Percentiles rank a stretch among this genome's conserved stretches.
Evolutionary conservation across 2,329 filamentous ascomycete species (phyloP).

Genomic region (Aureobasidium namibiae): DNA sequence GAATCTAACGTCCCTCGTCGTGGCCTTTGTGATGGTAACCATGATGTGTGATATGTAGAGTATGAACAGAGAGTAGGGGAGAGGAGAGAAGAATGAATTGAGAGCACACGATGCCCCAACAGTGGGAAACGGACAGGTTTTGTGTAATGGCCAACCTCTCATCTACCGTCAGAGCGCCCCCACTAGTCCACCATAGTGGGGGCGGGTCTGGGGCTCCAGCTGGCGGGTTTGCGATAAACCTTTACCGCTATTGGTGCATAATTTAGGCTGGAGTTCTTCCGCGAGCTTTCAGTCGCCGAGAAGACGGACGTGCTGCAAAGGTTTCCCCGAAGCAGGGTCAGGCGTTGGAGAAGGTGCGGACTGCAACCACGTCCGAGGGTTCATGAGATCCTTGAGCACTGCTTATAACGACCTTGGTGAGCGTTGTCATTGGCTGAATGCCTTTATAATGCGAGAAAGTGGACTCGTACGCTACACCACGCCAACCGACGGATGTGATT

Average conservation of each 20-base stretch:
- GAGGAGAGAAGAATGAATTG: neutral
- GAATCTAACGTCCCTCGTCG: slow-evolving; percentile 43
- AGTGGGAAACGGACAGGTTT: slow-evolving; percentile 9
- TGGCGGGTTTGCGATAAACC: slow-evolving; percentile 1
- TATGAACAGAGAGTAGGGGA: neutral
- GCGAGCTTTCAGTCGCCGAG: slow-evolving; percentile 7
- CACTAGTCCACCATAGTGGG: slow-evolving; percentile 12
- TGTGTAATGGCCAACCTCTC: neutral
- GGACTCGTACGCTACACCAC: too few species aligned
- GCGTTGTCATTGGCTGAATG: too few species aligned
- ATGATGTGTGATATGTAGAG: slow-evolving; percentile 22
- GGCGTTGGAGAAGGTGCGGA: neutral
- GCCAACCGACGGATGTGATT: too few species aligned
- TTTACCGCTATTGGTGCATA: slow-evolving; percentile 11
- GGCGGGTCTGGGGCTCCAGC: slow-evolving; percentile 8
- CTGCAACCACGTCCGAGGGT: too few species aligned
- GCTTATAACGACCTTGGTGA: too few species aligned
- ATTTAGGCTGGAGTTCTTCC: slow-evolving; percentile 7
- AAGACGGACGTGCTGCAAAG: neutral
- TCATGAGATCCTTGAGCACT: too few species aligned
- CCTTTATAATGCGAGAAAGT: too few species aligned
- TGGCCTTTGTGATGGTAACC: slow-evolving; percentile 39
- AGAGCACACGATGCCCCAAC: neutral
- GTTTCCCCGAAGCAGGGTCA: slow-evolving; percentile 1
- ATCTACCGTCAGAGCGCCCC: slow-evolving; percentile 3